These are phyloP conservation scores for Penstemon eatonii DNA, from an alignment of 257 asterid species.

Conservation along the genomic window DNA sequence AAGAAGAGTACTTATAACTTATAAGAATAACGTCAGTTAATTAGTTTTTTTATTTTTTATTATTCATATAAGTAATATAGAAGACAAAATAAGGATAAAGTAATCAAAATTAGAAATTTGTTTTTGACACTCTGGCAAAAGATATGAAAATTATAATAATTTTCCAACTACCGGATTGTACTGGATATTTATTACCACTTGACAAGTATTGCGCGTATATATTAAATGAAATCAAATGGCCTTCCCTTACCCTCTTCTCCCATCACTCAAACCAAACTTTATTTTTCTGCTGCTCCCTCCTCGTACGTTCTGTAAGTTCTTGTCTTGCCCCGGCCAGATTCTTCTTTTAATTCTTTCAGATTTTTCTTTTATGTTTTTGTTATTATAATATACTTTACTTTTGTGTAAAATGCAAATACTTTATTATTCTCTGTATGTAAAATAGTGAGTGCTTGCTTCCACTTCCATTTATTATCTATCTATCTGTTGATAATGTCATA, in stretches of 20 bases:
- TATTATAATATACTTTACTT: background rate
- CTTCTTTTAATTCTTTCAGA: background rate
- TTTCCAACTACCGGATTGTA: constrained; percentile 15
- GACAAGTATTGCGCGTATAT: background rate
- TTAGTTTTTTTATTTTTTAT: no score
- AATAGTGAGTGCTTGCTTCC: background rate
- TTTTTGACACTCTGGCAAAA: no score
- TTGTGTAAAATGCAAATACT: background rate
- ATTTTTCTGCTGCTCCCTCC: constrained; percentile 1
- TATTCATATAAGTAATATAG: no score
- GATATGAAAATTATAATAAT: no score
- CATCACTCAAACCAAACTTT: background rate
- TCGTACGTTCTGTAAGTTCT: constrained; percentile 22
- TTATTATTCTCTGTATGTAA: background rate
- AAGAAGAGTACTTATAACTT: no score
- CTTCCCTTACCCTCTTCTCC: background rate
- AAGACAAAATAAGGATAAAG: no score
- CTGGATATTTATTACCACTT: background rate
- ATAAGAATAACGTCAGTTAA: no score
- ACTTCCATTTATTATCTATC: no score
- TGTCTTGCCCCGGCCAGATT: background rate
- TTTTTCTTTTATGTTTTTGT: background rate
- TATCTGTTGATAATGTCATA: no score
- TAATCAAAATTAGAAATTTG: no score
- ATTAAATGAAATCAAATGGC: constrained; percentile 4